Conservation (phyloP, 1,139 yeast species). For the Candida frijolesensis region DNA sequence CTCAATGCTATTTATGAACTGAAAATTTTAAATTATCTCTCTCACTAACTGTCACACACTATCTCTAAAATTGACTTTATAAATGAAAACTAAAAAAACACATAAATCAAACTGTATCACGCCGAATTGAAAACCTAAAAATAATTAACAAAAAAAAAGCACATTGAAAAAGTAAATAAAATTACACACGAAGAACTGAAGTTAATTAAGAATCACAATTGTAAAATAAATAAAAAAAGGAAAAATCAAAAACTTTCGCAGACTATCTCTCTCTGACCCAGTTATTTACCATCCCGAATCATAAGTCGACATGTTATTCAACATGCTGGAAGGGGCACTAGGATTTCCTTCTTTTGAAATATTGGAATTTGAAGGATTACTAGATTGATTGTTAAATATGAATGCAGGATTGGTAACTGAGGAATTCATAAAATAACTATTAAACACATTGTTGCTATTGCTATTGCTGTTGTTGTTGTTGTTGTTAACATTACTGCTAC, state of each 20-base stretch:
- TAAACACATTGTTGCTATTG: slow-evolving; percentile 3
- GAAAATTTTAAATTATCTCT: neutral
- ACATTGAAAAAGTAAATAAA: neutral
- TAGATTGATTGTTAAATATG: slow-evolving; percentile 6
- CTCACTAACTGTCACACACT: neutral
- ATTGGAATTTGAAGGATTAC: slow-evolving; percentile 1
- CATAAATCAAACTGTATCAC: neutral
- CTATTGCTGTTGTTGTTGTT: neutral
- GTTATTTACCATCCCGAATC: slow-evolving; percentile 4
- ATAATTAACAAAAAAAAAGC: neutral
- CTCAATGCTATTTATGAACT: neutral
- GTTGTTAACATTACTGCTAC: neutral
- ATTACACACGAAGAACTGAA: slow-evolving; percentile 5
- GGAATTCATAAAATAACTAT: slow-evolving; percentile 3
- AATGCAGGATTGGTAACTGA: slow-evolving; percentile 9
- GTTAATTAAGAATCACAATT: neutral
- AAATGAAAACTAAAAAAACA: neutral
- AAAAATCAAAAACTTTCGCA: neutral
- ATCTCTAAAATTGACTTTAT: neutral
- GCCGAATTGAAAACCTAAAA: neutral
- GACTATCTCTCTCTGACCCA: neutral
- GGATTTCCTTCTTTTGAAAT: slow-evolving; percentile 4
- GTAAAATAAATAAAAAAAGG: neutral
- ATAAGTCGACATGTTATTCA: slow-evolving; percentile 13
- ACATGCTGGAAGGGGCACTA: slow-evolving; percentile 1